Evolutionary conservation across 176 grass and related monocot genomes (phyloP), one percentile per base, ranked within the genome.

Genomic region (Avena sativa): DNA sequence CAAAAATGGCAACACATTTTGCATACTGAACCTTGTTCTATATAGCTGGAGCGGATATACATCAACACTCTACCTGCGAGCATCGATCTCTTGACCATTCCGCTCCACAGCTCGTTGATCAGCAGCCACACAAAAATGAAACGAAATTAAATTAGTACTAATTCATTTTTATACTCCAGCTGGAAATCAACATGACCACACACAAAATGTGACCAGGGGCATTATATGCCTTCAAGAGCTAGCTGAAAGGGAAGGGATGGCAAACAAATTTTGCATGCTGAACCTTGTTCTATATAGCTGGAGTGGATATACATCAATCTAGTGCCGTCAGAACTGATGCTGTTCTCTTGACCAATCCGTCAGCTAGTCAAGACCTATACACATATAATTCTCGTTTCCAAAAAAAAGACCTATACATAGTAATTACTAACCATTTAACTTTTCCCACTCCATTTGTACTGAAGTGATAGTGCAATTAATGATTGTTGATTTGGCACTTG

Each of bases 11-110:
- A 25, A 25, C 25, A 25, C 25, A 25, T 25, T 25, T 25, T 25
- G 25, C 25, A 25, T 25, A 25, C 25, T 25, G 25, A 25, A 25
- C 25, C 25, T 49, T 56, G 59, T 15, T 46, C n/a, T 28, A 46
- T 30, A 30, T 23, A 9, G 13, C 3, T 4, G 23, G 3, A 28
- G 9, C 46, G 9, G n/a, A 74, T 74, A 74, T 74, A 74, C 12
- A 74, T 50, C 12, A 51, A 40, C 38, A 40, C 5, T 44, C 43
- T 56, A 55, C 58, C 81, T 69, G 11, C 68, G 68, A 79, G 13
- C 44, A 15, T 16, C 3, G 44, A 87, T 80, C 67, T 43, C 28
- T 84, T 87, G 85, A 91, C 89, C 75, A 80, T 87, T 91, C 34
- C 36, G 57, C 10, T 23, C 26, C 17, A 71, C 21, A 11, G 32